A percentile compares a stretch with the other conserved stretches of the same genome.
phyloP scores from a whole-genome alignment of 352 stramenopile genomes.

The Blastocystis sp. region DNA sequence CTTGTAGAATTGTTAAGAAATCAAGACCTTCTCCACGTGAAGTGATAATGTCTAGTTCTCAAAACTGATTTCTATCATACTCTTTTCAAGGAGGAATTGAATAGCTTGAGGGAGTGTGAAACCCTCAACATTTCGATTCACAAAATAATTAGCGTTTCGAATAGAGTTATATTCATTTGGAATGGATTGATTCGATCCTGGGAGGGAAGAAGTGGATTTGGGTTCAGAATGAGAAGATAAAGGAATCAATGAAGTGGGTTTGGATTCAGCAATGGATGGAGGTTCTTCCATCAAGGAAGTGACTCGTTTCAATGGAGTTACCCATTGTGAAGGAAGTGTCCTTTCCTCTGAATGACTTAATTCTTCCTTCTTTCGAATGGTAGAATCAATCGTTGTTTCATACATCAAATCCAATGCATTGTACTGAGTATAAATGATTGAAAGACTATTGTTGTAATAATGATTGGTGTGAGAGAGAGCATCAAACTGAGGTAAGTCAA shows the following conservation, averaged over 20 bases:
- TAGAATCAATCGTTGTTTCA: constrained; percentile 4
- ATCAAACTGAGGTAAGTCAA: constrained; percentile 12
- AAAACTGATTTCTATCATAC: background rate
- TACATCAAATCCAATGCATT: constrained; percentile 23
- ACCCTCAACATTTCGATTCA: background rate
- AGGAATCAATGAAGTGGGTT: too few relatives aligned
- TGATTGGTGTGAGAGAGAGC: background rate
- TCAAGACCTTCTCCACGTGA: constrained; percentile 42
- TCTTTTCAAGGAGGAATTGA: constrained; percentile 35
- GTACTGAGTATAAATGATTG: constrained; percentile 28
- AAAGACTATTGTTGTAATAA: constrained; percentile 52
- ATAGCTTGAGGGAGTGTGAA: constrained; percentile 37
- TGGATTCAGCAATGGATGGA: too few relatives aligned
- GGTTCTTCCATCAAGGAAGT: background rate
- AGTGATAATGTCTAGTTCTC: constrained; percentile 7
- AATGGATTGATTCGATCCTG: background rate
- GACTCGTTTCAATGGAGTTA: background rate
- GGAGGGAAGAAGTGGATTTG: too few relatives aligned
- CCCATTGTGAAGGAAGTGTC: background rate
- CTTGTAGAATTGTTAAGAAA: constrained; percentile 12
- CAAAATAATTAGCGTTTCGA: constrained; percentile 13
- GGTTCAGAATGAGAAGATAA: too few relatives aligned
- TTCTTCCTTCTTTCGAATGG: constrained; percentile 30
- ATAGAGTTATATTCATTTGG: background rate
- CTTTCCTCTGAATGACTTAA: background rate